These are phyloP conservation scores for Santalum album DNA, from an alignment of 164 flowering plant genomes.

Conservation along the genomic window DNA sequence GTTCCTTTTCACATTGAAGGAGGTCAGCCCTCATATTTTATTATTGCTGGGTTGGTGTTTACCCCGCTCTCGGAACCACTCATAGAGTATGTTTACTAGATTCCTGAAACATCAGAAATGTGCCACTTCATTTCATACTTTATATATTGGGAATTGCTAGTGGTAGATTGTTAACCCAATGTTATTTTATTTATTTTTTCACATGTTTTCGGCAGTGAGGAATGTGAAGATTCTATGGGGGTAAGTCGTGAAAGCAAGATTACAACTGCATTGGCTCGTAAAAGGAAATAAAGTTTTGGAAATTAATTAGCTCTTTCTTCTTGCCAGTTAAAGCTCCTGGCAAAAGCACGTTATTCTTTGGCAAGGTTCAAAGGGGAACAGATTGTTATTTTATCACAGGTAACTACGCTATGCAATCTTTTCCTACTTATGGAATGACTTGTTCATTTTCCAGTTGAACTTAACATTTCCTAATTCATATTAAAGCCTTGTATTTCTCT, in stretches of 20 bases:
- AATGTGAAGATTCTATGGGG: conserved; percentile 83
- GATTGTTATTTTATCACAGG: conserved; percentile 91
- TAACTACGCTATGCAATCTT: conserved; percentile 14
- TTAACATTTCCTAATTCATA: not conserved
- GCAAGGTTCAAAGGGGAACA: conserved; percentile 90
- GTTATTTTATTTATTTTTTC: not conserved
- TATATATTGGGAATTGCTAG: not conserved
- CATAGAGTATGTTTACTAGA: conserved; percentile 56
- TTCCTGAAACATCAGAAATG: not conserved
- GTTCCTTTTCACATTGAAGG: conserved; percentile 92
- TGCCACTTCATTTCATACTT: not conserved
- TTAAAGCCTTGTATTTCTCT: too few species aligned
- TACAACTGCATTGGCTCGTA: not conserved
- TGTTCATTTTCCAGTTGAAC: too few species aligned
- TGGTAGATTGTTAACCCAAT: not conserved
- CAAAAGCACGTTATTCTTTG: conserved; percentile 83
- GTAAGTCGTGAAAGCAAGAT: conserved; percentile 29
- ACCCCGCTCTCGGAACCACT: conserved; percentile 97
- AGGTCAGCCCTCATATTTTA: conserved; percentile 88
- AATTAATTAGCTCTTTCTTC: conserved; percentile 7
- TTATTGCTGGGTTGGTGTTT: conserved; percentile 90
- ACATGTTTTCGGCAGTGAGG: conserved; percentile 53
- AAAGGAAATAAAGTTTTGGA: not conserved
- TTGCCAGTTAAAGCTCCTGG: conserved; percentile 63
- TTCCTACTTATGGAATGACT: too few species aligned